Base-by-base conservation (phyloP, 352 stramenopile genomes). In the Globisporangium yorkense region DNA sequence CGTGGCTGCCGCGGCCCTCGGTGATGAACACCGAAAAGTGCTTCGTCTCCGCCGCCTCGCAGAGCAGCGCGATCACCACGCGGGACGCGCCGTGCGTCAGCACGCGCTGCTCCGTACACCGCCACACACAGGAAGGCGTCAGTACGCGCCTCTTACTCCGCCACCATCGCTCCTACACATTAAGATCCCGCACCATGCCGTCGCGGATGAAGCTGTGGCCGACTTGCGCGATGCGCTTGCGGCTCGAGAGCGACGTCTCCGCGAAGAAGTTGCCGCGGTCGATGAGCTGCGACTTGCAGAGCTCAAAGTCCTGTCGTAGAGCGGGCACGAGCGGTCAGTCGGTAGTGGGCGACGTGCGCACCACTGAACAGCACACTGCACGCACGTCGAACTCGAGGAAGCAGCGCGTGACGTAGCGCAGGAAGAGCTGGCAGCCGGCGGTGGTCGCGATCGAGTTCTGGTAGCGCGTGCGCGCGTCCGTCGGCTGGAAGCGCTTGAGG, bases 141-240 rank as follows among this genome's bases (percentile, higher is more conserved):
- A 35, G 31, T 2, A 27, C 24, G 24, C 24, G 24, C 1, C 24
- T 27, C 24, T 1, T 27, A 2, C 24, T 27, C 24, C 24, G 2
- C 24, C 24, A 27, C 24, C 24, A 27, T 27, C 24, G 24, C 24
- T 27, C 24, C 24, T 27, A 27, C 24, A 27, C 24, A 27, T 27
- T 27, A 27, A 27, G 24, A 27, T 27, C 3, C 41, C 65, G 57
- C 59, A 94, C 88, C 70, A 92, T 90, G 61, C 92, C 93, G 57
- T 98, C 92, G 43, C 92, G 80, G 45, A 99, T 92, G 65, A 99
- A 99, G 63, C 87, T 92, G 66, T 97, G 80, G 31, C 92, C 96
- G 10, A 98, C 75, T 45, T 89, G 73, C 20, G 91, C 90, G 68
- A 99, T 98, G 50, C 87, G 81, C 77, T 98, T 88, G 27, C 96